Base-by-base conservation (phyloP, 192 early-diverging fungal species). In the Nowakowskiella sp. region DNA sequence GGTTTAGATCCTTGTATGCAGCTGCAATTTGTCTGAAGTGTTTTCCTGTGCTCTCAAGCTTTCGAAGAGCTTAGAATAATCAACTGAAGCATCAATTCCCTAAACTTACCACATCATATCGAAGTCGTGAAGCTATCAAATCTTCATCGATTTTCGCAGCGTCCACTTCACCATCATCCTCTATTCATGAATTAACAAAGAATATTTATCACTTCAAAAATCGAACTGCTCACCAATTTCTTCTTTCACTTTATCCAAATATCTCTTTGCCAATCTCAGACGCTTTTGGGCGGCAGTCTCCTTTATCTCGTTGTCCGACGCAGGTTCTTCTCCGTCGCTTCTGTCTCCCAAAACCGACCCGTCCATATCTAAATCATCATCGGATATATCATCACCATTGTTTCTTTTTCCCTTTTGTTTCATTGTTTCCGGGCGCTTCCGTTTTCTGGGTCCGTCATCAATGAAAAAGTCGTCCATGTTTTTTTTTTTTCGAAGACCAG, bases 211-310 rank as follows among this genome's bases (percentile, higher is more conserved):
- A 22, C 24, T 30, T 16, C 43, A 24, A 39, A 62, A 16, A 13
- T 9, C 56, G 19, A 6, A 55, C 60, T n/a, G n/a, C n/a, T n/a
- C 72, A 66, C 67, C 76, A 48, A 73, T 62, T 42, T 74, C 72
- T 34, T 81, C 71, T 57, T 87, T 68, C 31, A 97, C 78, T 47
- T 82, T 86, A 42, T 77, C 72, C 24, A 99, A 73, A 62, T 99
- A 99, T 32, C 78, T 71, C 72, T 97, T 97, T 31, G 96, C 93
- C 49, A 99, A 70, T 26, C 96, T 74, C 53, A 94, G 67, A 10
- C 94, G 82, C 60, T 96, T 97, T 59, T 93, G 88, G 0, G 94
- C 90, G 0, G 94, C 80, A 0, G 92, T 90, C 64, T 99, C 96
- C 44, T 65, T 63, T 21, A 74, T 57, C 45, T 82, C 74, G 47